These are phyloP conservation scores for Oryza officinalis DNA, from an alignment of 176 grass and related monocot species.

Conservation along the genomic window DNA sequence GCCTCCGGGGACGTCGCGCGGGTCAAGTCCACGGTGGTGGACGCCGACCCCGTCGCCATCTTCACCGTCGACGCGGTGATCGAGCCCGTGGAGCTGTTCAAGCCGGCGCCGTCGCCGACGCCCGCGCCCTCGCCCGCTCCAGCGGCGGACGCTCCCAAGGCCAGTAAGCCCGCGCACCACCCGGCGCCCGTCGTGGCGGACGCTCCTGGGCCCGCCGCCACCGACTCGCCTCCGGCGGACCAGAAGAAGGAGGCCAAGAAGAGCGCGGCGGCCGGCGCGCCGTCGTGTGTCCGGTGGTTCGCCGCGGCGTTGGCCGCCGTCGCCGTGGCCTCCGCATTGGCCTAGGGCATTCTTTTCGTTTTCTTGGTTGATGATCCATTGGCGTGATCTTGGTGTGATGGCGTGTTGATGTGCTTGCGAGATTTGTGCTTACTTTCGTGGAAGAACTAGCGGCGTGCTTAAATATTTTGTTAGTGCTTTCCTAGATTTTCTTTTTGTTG, in stretches of 20 bases:
- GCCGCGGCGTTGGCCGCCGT: neutral
- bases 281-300: constrained; percentile 30
- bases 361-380: constrained; percentile 20
- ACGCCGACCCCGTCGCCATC: constrained; percentile 62
- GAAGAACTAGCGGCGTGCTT: constrained; percentile 39
- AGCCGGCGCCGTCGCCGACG: constrained; percentile 30
- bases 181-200: constrained; percentile 37
- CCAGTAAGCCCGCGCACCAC: constrained; percentile 23
- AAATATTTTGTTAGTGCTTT: constrained; percentile 7
- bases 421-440: constrained; percentile 24
- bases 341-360: neutral
- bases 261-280: constrained; percentile 21
- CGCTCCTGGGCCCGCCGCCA: constrained; percentile 44
- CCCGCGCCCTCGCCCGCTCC: constrained; percentile 35
- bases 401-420: constrained; percentile 17
- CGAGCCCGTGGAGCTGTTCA: constrained; percentile 77
- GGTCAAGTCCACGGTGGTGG: constrained; percentile 49
- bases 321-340: constrained; percentile 23
- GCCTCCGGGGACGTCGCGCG: constrained; percentile 35
- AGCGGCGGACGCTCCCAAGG: constrained; percentile 41
- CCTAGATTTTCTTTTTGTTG: constrained; percentile 9
- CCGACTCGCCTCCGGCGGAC: constrained; percentile 29
- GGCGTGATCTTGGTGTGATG: constrained; percentile 41
- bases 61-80: constrained; percentile 66
- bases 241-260: constrained; percentile 59